A percentile compares a stretch with the other conserved stretches of the same genome.
Evolutionary conservation across 441 rosid genomes (phyloP).

Genomic region (Erodium chrysanthum): DNA sequence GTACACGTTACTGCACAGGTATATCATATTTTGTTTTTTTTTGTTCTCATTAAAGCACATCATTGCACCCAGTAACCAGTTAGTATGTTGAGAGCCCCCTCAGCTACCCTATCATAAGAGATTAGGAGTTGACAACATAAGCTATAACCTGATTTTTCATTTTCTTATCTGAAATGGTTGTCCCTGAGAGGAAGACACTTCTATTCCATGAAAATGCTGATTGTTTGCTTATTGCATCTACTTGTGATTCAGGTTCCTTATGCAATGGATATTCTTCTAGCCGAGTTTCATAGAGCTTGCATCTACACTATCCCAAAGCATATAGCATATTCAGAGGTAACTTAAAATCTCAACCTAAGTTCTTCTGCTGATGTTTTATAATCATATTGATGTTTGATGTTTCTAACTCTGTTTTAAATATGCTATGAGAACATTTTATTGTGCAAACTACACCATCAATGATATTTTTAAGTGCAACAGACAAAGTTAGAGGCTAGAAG

Average conservation of each 20-base stretch:
- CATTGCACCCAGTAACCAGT: too few species aligned
- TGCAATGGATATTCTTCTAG: slow-evolving; percentile 68
- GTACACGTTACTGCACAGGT: slow-evolving; percentile 72
- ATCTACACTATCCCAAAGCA: slow-evolving; percentile 79
- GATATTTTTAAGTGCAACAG: too few species aligned
- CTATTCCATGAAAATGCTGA: background rate
- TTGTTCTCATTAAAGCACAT: too few species aligned
- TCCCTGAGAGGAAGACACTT: background rate
- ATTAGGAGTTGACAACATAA: background rate
- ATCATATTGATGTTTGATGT: background rate
- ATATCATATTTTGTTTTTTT: background rate
- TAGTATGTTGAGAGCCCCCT: background rate
- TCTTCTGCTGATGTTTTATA: background rate
- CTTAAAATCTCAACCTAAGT: background rate
- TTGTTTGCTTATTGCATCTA: background rate
- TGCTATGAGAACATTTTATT: background rate
- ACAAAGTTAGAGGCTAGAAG: background rate
- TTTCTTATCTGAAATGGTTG: background rate
- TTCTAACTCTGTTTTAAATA: background rate
- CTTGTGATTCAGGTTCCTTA: slow-evolving; percentile 53
- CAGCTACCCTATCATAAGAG: background rate
- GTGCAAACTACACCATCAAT: background rate
- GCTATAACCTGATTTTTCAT: background rate
- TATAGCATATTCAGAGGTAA: slow-evolving; percentile 48
- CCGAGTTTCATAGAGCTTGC: slow-evolving; percentile 74